A percentile compares a stretch with the other conserved stretches of the same genome.
Conservation (phyloP, 768 basidiomycete species). For the Tulasnella calospora region DNA sequence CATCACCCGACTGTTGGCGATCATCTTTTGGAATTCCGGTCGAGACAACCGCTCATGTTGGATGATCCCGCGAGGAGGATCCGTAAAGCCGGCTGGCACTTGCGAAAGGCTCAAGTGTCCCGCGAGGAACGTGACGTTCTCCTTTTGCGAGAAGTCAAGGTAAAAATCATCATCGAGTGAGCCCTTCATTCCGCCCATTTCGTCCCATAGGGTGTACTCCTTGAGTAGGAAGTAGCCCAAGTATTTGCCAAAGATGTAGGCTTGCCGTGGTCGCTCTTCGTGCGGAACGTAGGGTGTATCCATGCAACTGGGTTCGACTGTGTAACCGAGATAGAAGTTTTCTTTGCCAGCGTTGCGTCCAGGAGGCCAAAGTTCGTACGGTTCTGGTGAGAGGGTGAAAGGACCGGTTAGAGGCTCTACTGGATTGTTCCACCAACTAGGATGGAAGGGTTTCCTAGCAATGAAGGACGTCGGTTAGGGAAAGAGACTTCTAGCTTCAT, state of each 20-base stretch:
- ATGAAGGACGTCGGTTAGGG: background rate
- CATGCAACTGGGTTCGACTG: conserved; percentile 4
- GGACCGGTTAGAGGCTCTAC: conserved; percentile 1
- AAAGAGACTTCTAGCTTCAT: background rate
- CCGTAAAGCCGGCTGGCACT: background rate
- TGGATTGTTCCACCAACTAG: background rate
- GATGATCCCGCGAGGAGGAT: background rate
- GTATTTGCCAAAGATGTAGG: conserved; percentile 20
- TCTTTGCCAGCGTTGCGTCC: background rate
- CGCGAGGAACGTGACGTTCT: conserved; percentile 1
- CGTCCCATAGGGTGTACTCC: background rate
- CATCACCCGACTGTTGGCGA: conserved; percentile 23
- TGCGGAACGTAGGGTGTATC: background rate
- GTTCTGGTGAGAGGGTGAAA: conserved; percentile 20
- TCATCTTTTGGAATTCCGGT: background rate
- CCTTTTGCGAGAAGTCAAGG: background rate
- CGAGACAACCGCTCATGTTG: conserved; percentile 8
- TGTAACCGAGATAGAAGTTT: conserved; percentile 25
- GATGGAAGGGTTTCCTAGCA: conserved; percentile 21
- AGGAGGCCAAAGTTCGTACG: background rate
- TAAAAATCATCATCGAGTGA: background rate
- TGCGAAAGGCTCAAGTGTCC: background rate
- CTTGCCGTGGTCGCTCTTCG: conserved; percentile 2
- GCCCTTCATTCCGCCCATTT: background rate
- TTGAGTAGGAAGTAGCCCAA: background rate